Conservation (phyloP, 257 asterid species). For the Handroanthus guayacan region DNA sequence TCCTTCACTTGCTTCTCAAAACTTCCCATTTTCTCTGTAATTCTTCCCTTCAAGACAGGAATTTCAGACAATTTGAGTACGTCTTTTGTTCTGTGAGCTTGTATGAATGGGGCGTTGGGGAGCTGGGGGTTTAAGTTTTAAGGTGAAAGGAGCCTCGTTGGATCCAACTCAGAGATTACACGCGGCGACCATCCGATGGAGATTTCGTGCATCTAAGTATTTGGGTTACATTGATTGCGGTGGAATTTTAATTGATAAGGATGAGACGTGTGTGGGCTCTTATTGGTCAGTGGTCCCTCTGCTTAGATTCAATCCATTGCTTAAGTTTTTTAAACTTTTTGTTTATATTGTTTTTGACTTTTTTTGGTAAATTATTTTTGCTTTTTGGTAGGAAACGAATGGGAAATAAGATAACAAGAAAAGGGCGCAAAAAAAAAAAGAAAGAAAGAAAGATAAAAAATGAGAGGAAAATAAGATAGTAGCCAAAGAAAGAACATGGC, state of each 20-base stretch:
- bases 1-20: constrained; percentile 65
- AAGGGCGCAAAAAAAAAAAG: no score
- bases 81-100: not conserved
- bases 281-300: not conserved
- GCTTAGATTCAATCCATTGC: not conserved
- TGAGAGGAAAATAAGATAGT: no score
- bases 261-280: constrained; percentile 20
- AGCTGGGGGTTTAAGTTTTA: not conserved
- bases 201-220: not conserved
- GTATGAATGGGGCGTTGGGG: not conserved
- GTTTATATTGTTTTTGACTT: no score
- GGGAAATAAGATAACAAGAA: no score
- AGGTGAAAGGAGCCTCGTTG: constrained; percentile 32
- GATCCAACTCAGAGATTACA: constrained; percentile 44
- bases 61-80: not conserved
- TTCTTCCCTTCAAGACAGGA: constrained; percentile 25
- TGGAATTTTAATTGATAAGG: not conserved
- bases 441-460: no score
- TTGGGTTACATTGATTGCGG: constrained; percentile 35
- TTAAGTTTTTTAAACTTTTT: not conserved
- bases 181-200: constrained; percentile 40
- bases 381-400: no score
- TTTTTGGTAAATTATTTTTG: no score
- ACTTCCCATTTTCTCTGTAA: constrained; percentile 47
- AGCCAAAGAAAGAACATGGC: no score